Base-by-base conservation (phyloP, 2,329 filamentous ascomycete species). In the Cephalotrichum gorgonifer region DNA sequence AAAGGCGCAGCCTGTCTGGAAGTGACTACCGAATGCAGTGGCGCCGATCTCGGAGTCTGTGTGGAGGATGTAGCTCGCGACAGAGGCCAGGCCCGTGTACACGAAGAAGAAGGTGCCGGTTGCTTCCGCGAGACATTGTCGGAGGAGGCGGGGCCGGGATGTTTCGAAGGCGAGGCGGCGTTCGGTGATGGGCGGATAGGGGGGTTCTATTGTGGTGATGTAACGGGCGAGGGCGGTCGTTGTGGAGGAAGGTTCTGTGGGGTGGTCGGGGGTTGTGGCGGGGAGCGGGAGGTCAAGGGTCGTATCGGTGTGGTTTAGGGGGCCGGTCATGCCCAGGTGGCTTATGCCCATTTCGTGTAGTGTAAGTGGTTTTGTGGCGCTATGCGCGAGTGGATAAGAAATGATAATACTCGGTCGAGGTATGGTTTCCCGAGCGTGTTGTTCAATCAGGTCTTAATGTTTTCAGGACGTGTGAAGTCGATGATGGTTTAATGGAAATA, bases 71-170 rank as follows among this genome's bases (percentile, higher is more conserved):
- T 78, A 78, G 14, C 66, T 60, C 3, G 75, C 72, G 3, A 71
- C 67, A 2, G 75, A 71, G n/a, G 74, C 70, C 31, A 80, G 72
- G 15, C 76, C 75, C 3, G 72, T 68, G 52, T 71, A 67, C 60
- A 73, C 72, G 56, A 75, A 78, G 57, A 76, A 74, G 64, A 79
- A 79, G 3, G 78, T 74, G 3, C 76, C 76, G 1, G 73, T 73
- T 3, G 74, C 74, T 57, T 81, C 76, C 4, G 73, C 76, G 53
- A 73, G 64, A 63, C 73, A 74, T 56, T 80, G 74, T 47, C 76
- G 64, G 33, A 79, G 60, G 67, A 72, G 74, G 50, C 73, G 64
- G 11, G 76, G 76, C 44, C 76, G 65, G 3, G 61, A 51, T 53
- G 73, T 68, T 58, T 81, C 76, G 52, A 78, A 78, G 55, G 75